Conservation (phyloP, 495 filamentous ascomycete genomes). For the Lichenothelia convexa region DNA sequence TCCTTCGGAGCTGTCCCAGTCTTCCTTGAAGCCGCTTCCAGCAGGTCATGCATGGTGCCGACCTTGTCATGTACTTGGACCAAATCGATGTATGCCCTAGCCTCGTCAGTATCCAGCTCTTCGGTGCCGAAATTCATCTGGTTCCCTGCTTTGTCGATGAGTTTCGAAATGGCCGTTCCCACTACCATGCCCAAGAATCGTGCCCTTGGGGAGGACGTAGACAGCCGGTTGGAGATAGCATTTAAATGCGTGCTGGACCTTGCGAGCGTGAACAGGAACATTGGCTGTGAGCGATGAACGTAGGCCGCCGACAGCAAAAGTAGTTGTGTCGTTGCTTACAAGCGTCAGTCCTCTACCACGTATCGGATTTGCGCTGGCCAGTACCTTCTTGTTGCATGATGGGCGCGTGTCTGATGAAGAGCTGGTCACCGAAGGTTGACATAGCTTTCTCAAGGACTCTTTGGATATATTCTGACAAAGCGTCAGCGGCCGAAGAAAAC, state of each 20-base stretch:
- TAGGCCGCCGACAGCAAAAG: conserved; percentile 65
- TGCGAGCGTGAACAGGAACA: conserved; percentile 41
- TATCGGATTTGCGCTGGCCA: conserved; percentile 5
- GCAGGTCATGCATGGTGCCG: conserved; percentile 38
- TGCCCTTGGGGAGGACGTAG: conserved; percentile 50
- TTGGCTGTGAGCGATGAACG: conserved; percentile 40
- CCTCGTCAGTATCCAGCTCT: conserved; percentile 54
- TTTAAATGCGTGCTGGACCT: conserved; percentile 56
- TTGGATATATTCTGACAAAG: conserved; percentile 25
- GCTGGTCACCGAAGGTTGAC: conserved; percentile 59
- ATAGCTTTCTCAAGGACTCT: conserved; percentile 47
- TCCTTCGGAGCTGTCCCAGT: neutral
- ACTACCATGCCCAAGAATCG: conserved; percentile 83
- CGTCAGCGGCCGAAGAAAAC: neutral
- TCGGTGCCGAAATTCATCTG: conserved; percentile 71
- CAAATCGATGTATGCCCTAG: conserved; percentile 57
- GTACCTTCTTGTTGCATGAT: conserved; percentile 72
- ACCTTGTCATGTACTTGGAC: conserved; percentile 41
- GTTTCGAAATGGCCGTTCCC: conserved; percentile 58
- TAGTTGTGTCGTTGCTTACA: conserved; percentile 55
- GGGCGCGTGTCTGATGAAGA: conserved; percentile 72
- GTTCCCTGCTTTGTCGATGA: conserved; percentile 59
- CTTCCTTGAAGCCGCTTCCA: too few species aligned
- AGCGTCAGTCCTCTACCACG: conserved; percentile 13
- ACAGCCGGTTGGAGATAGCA: conserved; percentile 73